Evolutionary conservation across 116 monocot genomes (phyloP).

Genomic region (Papilionanthe hybrid): DNA sequence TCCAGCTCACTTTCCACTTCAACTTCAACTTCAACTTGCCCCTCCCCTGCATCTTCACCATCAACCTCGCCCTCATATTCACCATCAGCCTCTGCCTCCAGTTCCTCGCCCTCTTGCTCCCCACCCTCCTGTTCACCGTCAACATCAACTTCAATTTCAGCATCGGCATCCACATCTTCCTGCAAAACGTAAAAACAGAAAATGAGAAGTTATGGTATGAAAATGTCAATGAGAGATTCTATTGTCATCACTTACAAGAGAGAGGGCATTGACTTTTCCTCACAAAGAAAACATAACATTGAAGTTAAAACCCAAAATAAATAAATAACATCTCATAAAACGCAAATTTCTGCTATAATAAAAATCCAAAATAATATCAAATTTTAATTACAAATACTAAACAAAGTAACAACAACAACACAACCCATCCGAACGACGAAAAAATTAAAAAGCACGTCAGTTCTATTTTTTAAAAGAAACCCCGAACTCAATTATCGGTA

Average conservation of each 20-base stretch:
- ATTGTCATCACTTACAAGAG: not conserved
- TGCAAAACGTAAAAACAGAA: not conserved
- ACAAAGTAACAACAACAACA: not conserved
- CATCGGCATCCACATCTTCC: conserved; percentile 18
- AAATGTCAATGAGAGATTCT: not conserved
- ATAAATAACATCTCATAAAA: not conserved
- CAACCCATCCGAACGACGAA: not conserved
- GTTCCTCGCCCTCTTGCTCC: conserved; percentile 41
- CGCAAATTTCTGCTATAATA: not conserved
- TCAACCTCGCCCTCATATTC: conserved; percentile 49
- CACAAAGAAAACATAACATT: not conserved
- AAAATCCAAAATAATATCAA: not conserved
- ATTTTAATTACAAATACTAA: too few relatives aligned
- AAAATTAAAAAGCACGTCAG: not conserved
- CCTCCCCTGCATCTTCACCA: conserved; percentile 52
- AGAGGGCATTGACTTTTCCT: not conserved
- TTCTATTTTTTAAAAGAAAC: not conserved
- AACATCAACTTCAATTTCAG: conserved; percentile 7
- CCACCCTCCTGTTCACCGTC: conserved; percentile 6
- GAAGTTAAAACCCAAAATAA: not conserved
- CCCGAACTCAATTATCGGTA: not conserved
- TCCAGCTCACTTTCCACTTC: conserved; percentile 81
- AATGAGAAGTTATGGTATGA: not conserved
- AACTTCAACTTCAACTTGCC: conserved; percentile 66
- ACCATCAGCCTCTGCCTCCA: conserved; percentile 23